A percentile compares a stretch with the other conserved stretches of the same genome.
phyloP scores from a whole-genome alignment of 148 eudicot species.

The Amaranthus cruentus region DNA sequence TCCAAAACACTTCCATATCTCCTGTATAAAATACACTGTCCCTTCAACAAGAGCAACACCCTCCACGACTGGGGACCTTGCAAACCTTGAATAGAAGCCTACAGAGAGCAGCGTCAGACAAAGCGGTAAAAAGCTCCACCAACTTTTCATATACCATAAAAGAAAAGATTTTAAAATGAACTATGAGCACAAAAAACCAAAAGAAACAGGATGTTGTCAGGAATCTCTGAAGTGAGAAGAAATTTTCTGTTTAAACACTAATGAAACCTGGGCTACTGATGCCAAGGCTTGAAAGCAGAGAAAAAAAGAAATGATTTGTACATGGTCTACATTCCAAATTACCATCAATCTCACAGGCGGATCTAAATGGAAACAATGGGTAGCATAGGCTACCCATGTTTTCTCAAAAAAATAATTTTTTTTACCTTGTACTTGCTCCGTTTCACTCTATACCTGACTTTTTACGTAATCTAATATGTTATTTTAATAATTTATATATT shows the following conservation, averaged over 20 bases:
- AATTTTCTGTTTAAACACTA: background rate
- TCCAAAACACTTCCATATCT: slow-evolving; percentile 81
- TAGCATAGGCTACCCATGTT: too few relatives aligned
- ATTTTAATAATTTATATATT: too few relatives aligned
- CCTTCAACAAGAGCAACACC: slow-evolving; percentile 86
- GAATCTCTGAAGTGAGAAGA: background rate
- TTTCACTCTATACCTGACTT: too few relatives aligned
- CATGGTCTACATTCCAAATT: background rate
- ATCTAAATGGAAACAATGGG: too few relatives aligned
- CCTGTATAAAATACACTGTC: slow-evolving; percentile 90
- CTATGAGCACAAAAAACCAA: background rate
- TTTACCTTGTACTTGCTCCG: too few relatives aligned
- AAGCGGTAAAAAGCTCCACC: slow-evolving; percentile 14
- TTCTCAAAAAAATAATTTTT: too few relatives aligned
- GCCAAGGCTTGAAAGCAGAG: background rate
- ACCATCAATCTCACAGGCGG: too few relatives aligned
- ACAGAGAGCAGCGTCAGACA: slow-evolving; percentile 24
- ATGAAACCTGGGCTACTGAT: too few relatives aligned
- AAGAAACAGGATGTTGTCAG: background rate
- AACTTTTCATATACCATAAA: background rate
- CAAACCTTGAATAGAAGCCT: slow-evolving; percentile 99
- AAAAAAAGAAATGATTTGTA: background rate
- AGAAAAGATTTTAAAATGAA: background rate
- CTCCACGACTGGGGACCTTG: slow-evolving; percentile 99
- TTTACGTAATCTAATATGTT: too few relatives aligned